A percentile compares a stretch with the other conserved stretches of the same genome.
These are phyloP conservation scores for Gonapodya sp. DNA, from an alignment of 192 early-diverging fungal genomes.

Conservation along the genomic window DNA sequence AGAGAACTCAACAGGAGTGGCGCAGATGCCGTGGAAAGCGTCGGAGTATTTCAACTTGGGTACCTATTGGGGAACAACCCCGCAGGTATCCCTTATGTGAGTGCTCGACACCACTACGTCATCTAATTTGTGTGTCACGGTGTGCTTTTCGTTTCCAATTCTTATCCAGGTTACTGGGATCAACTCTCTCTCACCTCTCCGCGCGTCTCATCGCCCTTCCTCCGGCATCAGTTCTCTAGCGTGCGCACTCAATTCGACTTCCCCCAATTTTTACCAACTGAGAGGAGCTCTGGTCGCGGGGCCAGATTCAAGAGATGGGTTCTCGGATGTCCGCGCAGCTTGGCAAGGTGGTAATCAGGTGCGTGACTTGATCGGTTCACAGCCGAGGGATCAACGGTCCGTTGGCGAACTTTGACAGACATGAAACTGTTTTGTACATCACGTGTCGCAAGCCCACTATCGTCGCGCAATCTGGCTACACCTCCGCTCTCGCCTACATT, in stretches of 20 bases:
- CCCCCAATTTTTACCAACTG: not conserved
- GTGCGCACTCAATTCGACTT: not conserved
- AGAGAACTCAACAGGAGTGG: not conserved
- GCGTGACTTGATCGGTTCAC: too few species aligned
- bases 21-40: not conserved
- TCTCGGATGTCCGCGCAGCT: not conserved
- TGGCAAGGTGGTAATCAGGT: not conserved
- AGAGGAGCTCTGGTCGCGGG: not conserved
- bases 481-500: not conserved
- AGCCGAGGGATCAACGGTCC: not conserved
- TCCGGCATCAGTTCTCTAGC: not conserved
- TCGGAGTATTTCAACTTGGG: not conserved
- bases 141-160: not conserved
- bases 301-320: not conserved
- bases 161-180: not conserved
- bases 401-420: too few species aligned
- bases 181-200: not conserved
- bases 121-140: too few species aligned
- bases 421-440: too few species aligned
- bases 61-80: not conserved
- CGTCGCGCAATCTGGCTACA: not conserved
- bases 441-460: not conserved
- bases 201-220: not conserved
- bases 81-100: not conserved
- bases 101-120: too few species aligned